Evolutionary conservation across 768 basidiomycete species (phyloP).

Genomic region (Rhodosporidiobolus sp.): DNA sequence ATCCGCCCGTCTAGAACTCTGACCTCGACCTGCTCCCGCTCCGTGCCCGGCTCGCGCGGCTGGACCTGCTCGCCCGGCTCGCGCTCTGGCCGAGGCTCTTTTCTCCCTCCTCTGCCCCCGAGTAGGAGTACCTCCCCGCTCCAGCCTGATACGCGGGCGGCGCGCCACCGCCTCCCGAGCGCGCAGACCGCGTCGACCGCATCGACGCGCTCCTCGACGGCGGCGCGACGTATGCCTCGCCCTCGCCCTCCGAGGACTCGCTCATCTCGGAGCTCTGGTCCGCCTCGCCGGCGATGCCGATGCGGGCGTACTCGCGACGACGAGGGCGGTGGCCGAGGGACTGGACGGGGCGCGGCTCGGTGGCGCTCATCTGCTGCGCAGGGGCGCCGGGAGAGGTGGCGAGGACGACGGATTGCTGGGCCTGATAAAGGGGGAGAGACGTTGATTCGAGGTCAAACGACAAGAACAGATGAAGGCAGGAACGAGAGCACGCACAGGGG

Average conservation of each 20-base stretch:
- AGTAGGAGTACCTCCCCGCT: not conserved
- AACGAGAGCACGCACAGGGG: not conserved
- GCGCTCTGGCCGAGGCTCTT: not conserved
- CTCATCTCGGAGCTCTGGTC: constrained; percentile 1
- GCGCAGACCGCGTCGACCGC: not conserved
- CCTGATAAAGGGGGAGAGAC: not conserved
- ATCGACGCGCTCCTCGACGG: not conserved
- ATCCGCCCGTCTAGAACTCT: not conserved
- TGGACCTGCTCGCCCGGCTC: not conserved
- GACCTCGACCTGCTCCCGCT: not conserved
- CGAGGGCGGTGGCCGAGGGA: not conserved
- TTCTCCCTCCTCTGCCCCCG: not conserved
- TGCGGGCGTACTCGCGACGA: not conserved
- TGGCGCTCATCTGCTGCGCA: not conserved
- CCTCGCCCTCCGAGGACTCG: not conserved
- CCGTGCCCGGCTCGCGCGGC: not conserved
- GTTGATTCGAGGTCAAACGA: not conserved
- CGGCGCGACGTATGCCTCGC: not conserved
- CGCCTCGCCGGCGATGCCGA: not conserved
- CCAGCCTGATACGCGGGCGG: not conserved
- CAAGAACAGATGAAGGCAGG: not conserved
- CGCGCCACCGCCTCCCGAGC: not conserved
- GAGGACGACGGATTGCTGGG: constrained; percentile 7
- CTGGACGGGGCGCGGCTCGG: constrained; percentile 5
- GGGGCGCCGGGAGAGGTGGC: not conserved